phyloP scores from a whole-genome alignment of 306 rosid species.

The Cicer yamashitae region DNA sequence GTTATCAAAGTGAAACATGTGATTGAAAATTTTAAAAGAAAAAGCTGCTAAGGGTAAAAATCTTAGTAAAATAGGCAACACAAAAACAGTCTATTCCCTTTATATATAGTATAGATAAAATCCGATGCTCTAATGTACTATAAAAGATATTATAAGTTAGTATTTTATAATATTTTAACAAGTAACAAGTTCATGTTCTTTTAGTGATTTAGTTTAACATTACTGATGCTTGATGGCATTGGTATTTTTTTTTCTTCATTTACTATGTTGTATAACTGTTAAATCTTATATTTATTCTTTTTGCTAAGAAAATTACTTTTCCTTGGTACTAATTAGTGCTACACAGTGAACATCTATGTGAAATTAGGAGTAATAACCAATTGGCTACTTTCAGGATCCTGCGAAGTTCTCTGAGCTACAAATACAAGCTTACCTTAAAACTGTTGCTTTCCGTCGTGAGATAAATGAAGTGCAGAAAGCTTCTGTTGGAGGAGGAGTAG shows the following conservation, averaged over 20 bases:
- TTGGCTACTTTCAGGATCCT: conserved; percentile 74
- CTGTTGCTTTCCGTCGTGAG: conserved; percentile 97
- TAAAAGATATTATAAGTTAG: too few relatives aligned
- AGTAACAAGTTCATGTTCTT: not conserved
- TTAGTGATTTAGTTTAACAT: conserved; percentile 26
- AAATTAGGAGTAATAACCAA: conserved; percentile 37
- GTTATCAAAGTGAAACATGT: too few relatives aligned
- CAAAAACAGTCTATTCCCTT: too few relatives aligned
- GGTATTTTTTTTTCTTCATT: conserved; percentile 29
- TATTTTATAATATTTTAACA: too few relatives aligned
- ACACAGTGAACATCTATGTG: not conserved
- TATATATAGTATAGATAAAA: too few relatives aligned
- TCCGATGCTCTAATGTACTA: too few relatives aligned
- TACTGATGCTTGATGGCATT: conserved; percentile 27
- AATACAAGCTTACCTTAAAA: conserved; percentile 92
- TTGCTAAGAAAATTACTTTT: conserved; percentile 17
- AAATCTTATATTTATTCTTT: not conserved
- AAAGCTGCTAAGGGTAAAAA: too few relatives aligned
- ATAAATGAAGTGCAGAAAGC: conserved; percentile 89
- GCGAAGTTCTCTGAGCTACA: conserved; percentile 92
- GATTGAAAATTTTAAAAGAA: too few relatives aligned
- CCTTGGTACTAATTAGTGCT: conserved; percentile 25
- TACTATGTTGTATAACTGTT: not conserved
- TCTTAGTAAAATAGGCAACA: too few relatives aligned
- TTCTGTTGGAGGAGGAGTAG: conserved; percentile 82